Percentiles rank a stretch among this genome's conserved stretches.
Conservation (phyloP, 352 stramenopile species). For the Phytophthora palmivora region DNA sequence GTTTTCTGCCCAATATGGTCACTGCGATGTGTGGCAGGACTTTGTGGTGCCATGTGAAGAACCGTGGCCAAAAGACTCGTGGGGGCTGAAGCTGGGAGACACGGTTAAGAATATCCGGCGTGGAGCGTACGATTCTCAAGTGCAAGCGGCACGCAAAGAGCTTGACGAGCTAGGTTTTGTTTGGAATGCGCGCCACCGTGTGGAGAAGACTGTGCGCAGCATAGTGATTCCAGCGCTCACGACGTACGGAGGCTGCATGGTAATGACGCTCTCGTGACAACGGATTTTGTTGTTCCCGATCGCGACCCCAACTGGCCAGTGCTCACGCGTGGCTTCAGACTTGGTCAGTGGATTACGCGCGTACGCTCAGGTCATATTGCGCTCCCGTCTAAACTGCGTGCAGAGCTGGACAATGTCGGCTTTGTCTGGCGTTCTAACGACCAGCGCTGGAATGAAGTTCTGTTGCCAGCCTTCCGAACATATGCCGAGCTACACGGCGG, state of each 20-base stretch:
- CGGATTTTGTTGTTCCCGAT: conserved; percentile 77
- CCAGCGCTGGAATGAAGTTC: conserved; percentile 64
- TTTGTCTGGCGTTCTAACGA: conserved; percentile 84
- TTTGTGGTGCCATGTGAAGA: conserved; percentile 87
- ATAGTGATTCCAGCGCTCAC: conserved; percentile 68
- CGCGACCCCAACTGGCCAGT: conserved; percentile 58
- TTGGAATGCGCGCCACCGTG: conserved; percentile 84
- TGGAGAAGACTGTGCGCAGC: conserved; percentile 59
- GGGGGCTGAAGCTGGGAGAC: conserved; percentile 88
- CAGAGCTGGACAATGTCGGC: conserved; percentile 65
- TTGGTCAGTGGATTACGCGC: conserved; percentile 81
- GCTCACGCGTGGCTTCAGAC: conserved; percentile 60
- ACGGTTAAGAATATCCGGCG: conserved; percentile 93
- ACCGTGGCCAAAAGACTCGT: conserved; percentile 85
- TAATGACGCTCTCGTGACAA: conserved; percentile 58
- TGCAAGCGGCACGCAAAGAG: conserved; percentile 69
- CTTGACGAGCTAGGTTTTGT: conserved; percentile 93
- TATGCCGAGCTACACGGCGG: conserved; percentile 64
- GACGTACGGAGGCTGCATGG: conserved; percentile 58
- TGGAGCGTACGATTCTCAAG: conserved; percentile 82
- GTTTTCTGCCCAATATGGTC: conserved; percentile 87
- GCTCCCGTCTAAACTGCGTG: conserved; percentile 45
- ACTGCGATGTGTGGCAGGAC: conserved; percentile 92
- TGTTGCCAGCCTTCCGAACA: conserved; percentile 70
- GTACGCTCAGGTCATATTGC: conserved; percentile 55